A percentile compares a stretch with the other conserved stretches of the same genome.
Conservation (phyloP, 2,329 filamentous ascomycete species). For the Pseudogymnoascus verrucosus region DNA sequence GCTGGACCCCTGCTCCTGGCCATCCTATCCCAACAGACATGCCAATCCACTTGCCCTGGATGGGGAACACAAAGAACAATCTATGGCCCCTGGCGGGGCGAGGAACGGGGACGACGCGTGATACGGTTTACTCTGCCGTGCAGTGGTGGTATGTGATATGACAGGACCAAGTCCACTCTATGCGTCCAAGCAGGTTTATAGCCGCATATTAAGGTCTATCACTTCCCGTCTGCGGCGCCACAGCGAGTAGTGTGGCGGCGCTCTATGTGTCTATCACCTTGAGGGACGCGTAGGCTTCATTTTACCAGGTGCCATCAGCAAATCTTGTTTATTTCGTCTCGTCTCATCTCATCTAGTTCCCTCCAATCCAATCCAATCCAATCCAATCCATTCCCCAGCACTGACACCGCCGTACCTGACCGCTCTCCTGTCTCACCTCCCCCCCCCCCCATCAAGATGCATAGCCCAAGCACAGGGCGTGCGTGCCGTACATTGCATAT, state of each 20-base stretch:
- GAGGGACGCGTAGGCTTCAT: not conserved
- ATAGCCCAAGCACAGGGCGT: not conserved
- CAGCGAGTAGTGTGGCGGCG: not conserved
- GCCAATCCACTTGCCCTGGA: not conserved
- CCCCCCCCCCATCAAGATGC: not conserved
- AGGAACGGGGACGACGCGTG: not conserved
- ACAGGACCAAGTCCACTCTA: not conserved
- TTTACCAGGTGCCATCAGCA: not conserved
- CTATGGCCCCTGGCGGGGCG: not conserved
- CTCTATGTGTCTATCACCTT: not conserved
- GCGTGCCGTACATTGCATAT: not conserved
- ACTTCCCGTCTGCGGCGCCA: not conserved
- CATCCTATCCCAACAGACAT: not conserved
- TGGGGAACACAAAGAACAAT: not conserved
- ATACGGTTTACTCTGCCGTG: not conserved
- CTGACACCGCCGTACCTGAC: not conserved
- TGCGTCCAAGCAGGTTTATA: not conserved
- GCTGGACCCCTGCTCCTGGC: not conserved
- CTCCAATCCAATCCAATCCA: not conserved
- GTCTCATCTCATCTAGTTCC: too few relatives aligned
- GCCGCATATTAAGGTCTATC: not conserved
- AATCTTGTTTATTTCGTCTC: not conserved
- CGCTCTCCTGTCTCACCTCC: not conserved
- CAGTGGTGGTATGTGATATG: not conserved
- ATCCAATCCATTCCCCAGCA: too few relatives aligned